These are phyloP conservation scores for Penicillium cinerascens DNA, from an alignment of 495 filamentous ascomycete species.

Conservation along the genomic window DNA sequence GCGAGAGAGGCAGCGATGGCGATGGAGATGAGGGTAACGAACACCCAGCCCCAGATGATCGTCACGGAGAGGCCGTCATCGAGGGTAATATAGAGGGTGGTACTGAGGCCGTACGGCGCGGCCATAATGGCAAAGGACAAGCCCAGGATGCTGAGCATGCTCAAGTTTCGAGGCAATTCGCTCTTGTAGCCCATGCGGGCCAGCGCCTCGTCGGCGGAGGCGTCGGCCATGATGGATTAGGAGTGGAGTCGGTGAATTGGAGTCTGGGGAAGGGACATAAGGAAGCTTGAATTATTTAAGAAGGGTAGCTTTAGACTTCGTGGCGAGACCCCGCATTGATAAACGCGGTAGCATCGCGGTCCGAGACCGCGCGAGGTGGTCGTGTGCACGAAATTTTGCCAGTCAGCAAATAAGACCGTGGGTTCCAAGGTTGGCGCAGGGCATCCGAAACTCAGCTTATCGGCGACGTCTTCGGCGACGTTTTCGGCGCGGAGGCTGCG, in stretches of 20 bases:
- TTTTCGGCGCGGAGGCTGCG: not conserved
- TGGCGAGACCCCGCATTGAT: constrained; percentile 23
- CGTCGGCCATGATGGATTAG: constrained; percentile 27
- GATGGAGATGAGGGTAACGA: constrained; percentile 66
- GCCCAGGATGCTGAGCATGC: constrained; percentile 63
- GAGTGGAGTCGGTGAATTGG: not conserved
- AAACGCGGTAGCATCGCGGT: constrained; percentile 22
- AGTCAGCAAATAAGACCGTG: not conserved
- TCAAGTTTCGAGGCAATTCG: constrained; percentile 57
- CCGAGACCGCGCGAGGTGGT: constrained; percentile 29
- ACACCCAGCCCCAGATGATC: constrained; percentile 68
- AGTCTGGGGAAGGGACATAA: constrained; percentile 8
- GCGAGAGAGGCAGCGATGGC: constrained; percentile 69
- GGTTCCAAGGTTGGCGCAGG: not conserved
- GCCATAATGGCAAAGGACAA: constrained; percentile 59
- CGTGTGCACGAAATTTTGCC: constrained; percentile 3
- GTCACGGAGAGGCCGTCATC: constrained; percentile 61
- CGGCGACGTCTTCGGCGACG: too few relatives aligned
- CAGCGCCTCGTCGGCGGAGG: constrained; percentile 51
- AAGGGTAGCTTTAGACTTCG: too few relatives aligned
- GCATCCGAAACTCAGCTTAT: constrained; percentile 13
- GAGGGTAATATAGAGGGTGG: constrained; percentile 67
- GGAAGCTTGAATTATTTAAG: constrained; percentile 15
- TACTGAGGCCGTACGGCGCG: constrained; percentile 64
- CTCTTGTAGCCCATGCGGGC: constrained; percentile 62